These are phyloP conservation scores for Globisporangium viniferum DNA, from an alignment of 352 stramenopile species.

Conservation along the genomic window DNA sequence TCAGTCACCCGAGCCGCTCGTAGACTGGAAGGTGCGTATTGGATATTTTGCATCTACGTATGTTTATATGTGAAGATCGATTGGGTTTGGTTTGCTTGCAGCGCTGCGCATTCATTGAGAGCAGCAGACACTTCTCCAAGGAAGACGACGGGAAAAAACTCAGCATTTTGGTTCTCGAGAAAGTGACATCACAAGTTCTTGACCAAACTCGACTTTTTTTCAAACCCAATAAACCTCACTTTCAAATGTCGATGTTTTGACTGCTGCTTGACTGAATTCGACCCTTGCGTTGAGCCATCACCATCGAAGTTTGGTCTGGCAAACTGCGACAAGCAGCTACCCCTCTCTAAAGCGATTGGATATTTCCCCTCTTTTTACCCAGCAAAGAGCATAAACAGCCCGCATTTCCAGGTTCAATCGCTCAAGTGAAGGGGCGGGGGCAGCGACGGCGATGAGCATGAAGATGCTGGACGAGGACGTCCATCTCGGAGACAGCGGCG, in stretches of 20 bases:
- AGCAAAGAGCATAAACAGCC: background rate
- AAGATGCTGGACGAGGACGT: constrained; percentile 28
- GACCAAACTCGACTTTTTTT: background rate
- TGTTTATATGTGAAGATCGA: background rate
- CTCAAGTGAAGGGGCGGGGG: background rate
- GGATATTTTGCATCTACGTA: background rate
- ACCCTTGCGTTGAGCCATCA: background rate
- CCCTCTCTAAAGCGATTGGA: constrained; percentile 8
- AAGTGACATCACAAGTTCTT: background rate
- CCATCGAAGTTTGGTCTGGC: background rate
- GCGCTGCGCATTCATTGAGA: background rate
- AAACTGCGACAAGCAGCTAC: background rate
- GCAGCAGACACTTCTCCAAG: background rate
- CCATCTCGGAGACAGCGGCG: background rate
- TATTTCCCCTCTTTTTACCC: constrained; percentile 7
- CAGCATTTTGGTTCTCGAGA: background rate
- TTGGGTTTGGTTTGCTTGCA: background rate
- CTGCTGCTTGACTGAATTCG: background rate
- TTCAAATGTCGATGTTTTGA: background rate
- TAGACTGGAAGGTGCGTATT: background rate
- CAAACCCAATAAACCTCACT: background rate
- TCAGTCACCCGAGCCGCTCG: background rate
- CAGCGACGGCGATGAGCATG: constrained; percentile 28
- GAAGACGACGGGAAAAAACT: background rate
- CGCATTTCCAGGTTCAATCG: background rate